A percentile compares a stretch with the other conserved stretches of the same genome.
Evolutionary conservation across 1,139 yeast species (phyloP).

Genomic region (Lodderomyces theae): DNA sequence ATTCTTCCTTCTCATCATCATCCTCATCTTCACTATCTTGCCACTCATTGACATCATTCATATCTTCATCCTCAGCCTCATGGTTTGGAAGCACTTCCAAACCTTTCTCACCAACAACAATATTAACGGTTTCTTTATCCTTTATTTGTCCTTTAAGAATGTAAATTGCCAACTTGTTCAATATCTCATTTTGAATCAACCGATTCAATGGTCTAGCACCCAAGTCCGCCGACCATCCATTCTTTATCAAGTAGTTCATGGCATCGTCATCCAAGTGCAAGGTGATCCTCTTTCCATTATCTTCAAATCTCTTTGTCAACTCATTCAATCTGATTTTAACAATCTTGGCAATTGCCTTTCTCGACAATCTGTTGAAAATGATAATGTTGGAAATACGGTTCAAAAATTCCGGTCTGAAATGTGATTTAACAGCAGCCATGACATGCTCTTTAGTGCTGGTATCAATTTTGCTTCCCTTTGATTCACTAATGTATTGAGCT

Average conservation of each 20-base stretch:
- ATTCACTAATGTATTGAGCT: constrained; percentile 78
- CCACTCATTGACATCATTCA: constrained; percentile 52
- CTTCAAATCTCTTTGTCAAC: constrained; percentile 79
- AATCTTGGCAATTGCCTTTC: constrained; percentile 88
- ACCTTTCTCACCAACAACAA: constrained; percentile 60
- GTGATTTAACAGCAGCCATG: constrained; percentile 80
- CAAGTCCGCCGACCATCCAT: constrained; percentile 89
- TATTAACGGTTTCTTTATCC: constrained; percentile 81
- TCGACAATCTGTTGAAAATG: constrained; percentile 86
- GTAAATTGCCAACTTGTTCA: constrained; percentile 85
- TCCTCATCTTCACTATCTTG: constrained; percentile 56
- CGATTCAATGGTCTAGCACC: constrained; percentile 99
- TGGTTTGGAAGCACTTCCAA: constrained; percentile 86
- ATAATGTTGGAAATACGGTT: constrained; percentile 94
- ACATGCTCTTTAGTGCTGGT: constrained; percentile 70
- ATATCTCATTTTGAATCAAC: constrained; percentile 80
- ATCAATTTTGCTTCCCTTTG: constrained; percentile 63
- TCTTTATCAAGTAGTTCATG: constrained; percentile 70
- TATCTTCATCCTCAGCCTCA: constrained; percentile 57
- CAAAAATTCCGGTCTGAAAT: constrained; percentile 95
- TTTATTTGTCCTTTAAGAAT: constrained; percentile 81
- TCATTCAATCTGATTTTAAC: constrained; percentile 81
- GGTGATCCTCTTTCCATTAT: constrained; percentile 72
- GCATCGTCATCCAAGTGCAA: constrained; percentile 73
- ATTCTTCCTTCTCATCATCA: constrained; percentile 25